Evolutionary conservation across 1,139 yeast genomes (phyloP).

Genomic region (Sugiyamaella japonica): DNA sequence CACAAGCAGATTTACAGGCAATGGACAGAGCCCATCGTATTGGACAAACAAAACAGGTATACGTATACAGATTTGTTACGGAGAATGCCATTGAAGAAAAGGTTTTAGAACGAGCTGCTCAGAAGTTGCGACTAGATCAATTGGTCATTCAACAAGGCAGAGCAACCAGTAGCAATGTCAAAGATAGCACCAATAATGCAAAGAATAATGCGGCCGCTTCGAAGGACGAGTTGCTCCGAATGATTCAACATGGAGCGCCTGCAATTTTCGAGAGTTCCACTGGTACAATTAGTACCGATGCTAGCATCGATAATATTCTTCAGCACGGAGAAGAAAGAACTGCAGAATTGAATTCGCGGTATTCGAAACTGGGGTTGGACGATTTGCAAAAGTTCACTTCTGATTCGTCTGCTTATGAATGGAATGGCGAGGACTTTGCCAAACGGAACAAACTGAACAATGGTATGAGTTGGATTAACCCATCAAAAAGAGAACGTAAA

Average conservation of each 20-base stretch:
- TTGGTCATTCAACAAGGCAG: conserved; percentile 95
- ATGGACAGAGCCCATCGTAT: conserved; percentile 99
- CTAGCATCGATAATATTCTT: conserved; percentile 79
- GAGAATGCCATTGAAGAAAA: conserved; percentile 97
- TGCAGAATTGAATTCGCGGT: conserved; percentile 70
- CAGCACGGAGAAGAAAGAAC: conserved; percentile 81
- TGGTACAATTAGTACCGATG: conserved; percentile 47
- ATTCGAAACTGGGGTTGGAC: conserved; percentile 82
- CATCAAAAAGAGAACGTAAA: conserved; percentile 83
- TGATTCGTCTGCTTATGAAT: conserved; percentile 84
- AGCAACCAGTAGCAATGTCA: conserved; percentile 35
- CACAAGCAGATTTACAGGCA: conserved; percentile 97
- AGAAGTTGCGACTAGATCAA: conserved; percentile 87
- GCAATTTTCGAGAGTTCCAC: conserved; percentile 58
- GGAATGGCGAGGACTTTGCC: conserved; percentile 95
- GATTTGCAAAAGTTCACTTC: conserved; percentile 88
- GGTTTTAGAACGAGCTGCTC: conserved; percentile 94
- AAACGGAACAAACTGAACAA: conserved; percentile 51
- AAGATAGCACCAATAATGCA: conserved; percentile 40
- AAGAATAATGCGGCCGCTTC: conserved; percentile 46
- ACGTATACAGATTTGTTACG: conserved; percentile 88
- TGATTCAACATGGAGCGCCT: conserved; percentile 98
- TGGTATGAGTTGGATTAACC: conserved; percentile 72
- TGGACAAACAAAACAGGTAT: conserved; percentile 95
- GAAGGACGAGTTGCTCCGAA: conserved; percentile 84